Conservation (phyloP, 306 rosid genomes). For the Ormosia semicastrata region DNA sequence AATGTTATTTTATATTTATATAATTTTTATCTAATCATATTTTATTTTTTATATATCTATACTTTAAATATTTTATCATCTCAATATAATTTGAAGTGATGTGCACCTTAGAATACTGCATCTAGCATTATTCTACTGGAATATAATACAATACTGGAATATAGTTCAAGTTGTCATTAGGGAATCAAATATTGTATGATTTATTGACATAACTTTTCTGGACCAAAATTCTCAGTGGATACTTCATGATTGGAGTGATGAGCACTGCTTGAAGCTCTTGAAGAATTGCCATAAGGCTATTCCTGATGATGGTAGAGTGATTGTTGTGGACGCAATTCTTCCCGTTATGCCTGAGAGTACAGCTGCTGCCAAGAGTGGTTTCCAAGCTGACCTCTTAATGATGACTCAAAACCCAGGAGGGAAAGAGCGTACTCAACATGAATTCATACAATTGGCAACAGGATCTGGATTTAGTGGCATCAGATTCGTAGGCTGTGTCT, state of each 20-base stretch:
- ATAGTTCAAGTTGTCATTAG: background rate
- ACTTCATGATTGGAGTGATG: slow-evolving; percentile 47
- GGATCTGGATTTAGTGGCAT: slow-evolving; percentile 30
- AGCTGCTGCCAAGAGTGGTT: background rate
- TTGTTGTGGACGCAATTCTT: slow-evolving; percentile 28
- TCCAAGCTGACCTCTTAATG: slow-evolving; percentile 28
- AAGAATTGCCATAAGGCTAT: slow-evolving; percentile 37
- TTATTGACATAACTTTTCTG: background rate
- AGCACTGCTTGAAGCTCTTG: slow-evolving; percentile 33
- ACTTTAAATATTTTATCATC: too few relatives aligned
- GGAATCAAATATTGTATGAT: background rate
- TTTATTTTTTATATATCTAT: too few relatives aligned
- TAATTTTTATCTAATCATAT: too few relatives aligned
- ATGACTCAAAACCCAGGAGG: slow-evolving; percentile 45
- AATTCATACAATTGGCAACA: slow-evolving; percentile 31
- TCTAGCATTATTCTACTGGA: too few relatives aligned
- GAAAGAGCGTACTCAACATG: slow-evolving; percentile 33
- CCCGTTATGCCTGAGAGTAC: slow-evolving; percentile 17
- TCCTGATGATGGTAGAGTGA: slow-evolving; percentile 40
- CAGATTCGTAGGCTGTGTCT: background rate
- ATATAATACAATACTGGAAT: background rate
- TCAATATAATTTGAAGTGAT: too few relatives aligned
- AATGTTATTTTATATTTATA: too few relatives aligned
- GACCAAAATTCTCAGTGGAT: slow-evolving; percentile 26
- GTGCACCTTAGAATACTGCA: too few relatives aligned